phyloP scores from a whole-genome alignment of 2,329 filamentous ascomycete genomes.

The Botrytis fragariae region DNA sequence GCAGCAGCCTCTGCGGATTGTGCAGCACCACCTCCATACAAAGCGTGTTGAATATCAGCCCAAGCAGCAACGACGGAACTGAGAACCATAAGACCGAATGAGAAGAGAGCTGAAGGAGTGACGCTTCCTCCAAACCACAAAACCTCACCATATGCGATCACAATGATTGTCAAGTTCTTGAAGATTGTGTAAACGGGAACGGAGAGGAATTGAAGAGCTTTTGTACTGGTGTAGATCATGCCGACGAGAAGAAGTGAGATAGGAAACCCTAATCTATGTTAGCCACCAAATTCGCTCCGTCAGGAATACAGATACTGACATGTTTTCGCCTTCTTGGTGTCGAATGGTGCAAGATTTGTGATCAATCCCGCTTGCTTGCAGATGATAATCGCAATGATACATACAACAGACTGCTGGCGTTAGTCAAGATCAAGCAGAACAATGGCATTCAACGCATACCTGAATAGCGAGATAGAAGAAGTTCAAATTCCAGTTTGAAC shows the following conservation, averaged over 20 bases:
- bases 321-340: constrained; percentile 83
- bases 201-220: constrained; percentile 92
- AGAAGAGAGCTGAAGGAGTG: constrained; percentile 80
- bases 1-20: constrained; percentile 57
- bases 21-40: constrained; percentile 48
- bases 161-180: constrained; percentile 98
- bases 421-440: constrained; percentile 21
- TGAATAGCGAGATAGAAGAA: constrained; percentile 92
- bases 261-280: constrained; percentile 71
- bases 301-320: constrained; percentile 55
- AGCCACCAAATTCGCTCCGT: background rate
- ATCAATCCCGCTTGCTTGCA: constrained; percentile 83
- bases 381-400: constrained; percentile 76
- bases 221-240: constrained; percentile 98
- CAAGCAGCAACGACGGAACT: constrained; percentile 94
- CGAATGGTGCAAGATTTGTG: constrained; percentile 77
- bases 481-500: constrained; percentile 88
- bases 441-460: constrained; percentile 53
- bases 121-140: constrained; percentile 97
- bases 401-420: constrained; percentile 72
- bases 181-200: constrained; percentile 99
- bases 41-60: constrained; percentile 89
- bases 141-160: constrained; percentile 97
- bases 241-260: constrained; percentile 93
- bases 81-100: constrained; percentile 94